Evolutionary conservation across 108 stramenopile species (phyloP), one percentile per base, ranked within the genome.

Genomic region (Cyclostephanos tholiformis): DNA sequence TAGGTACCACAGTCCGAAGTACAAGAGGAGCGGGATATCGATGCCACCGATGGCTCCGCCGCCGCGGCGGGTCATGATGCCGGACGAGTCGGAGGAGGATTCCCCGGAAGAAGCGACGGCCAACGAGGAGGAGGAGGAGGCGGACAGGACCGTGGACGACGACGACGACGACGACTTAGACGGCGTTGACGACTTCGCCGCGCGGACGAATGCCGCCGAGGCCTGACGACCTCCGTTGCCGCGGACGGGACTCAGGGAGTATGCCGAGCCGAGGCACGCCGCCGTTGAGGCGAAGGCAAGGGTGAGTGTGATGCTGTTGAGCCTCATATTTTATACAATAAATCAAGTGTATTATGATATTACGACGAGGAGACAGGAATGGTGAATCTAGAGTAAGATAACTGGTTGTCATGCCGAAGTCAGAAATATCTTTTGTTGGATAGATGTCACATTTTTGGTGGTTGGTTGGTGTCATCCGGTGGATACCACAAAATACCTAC

Each of bases 1-100:
- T 7, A 89, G 62, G 70, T 89, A 87, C 88, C 88, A 89, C 50
- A 89, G 71, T 44, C 55, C 67, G 68, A 89, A 85, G 79, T 80
- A 87, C 12, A 63, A 9, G 23, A 87, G 58, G 22, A 89, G 83
- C 43, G 85, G 76, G 26, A 72, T 46, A 32, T 77, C 72, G 27
- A 79, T 58, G 22, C 48, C 36, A 13, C 35, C 38, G 22, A 50
- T 7, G 43, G 36, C 23, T 20, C 39, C 68, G 39, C 77, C 82
- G 14, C 77, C 77, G 32, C 72, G 53, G 14, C 72, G 65, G 20
- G 74, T 72, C 65, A 61, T 55, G 46, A 71, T 29, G 63, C 63
- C 73, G 30, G 62, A 43, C 46, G 6, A n/a, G 27, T 35, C 35
- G 58, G 71, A 64, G 17, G 48, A 26, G 39, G 71, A 63, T 11